These are phyloP conservation scores for Malassezia brasiliensis DNA, from an alignment of 1,284 basidiomycete species.

Conservation along the genomic window DNA sequence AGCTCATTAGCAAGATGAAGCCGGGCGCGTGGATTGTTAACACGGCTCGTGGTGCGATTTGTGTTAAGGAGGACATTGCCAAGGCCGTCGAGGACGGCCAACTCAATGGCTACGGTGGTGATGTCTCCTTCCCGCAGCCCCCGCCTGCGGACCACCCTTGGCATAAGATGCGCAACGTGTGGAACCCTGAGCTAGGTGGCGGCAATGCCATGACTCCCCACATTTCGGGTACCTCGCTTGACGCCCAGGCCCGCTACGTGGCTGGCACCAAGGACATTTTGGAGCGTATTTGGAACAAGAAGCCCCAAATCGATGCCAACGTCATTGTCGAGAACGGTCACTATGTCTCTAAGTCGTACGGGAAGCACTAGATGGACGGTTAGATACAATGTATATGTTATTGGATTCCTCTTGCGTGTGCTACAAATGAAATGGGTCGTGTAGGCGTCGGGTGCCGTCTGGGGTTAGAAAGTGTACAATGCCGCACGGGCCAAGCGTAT, in stretches of 20 bases:
- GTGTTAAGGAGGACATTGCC: conserved; percentile 69
- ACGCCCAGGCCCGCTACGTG: conserved; percentile 82
- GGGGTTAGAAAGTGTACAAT: background rate
- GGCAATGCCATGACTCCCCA: conserved; percentile 53
- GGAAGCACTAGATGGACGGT: conserved; percentile 19
- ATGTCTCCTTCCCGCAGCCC: conserved; percentile 48
- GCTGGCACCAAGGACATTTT: conserved; percentile 69
- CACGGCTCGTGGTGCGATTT: conserved; percentile 88
- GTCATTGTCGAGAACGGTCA: conserved; percentile 56
- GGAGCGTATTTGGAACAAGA: conserved; percentile 62
- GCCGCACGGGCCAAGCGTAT: background rate
- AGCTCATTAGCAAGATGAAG: conserved; percentile 81
- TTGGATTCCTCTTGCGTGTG: no score
- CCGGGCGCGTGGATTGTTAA: conserved; percentile 76
- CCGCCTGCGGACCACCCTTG: conserved; percentile 72
- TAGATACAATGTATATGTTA: no score
- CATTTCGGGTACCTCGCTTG: conserved; percentile 61
- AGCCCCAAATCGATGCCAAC: conserved; percentile 60
- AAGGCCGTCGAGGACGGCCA: conserved; percentile 70
- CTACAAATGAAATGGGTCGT: no score
- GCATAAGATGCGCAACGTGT: conserved; percentile 60
- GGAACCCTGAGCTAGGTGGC: conserved; percentile 60
- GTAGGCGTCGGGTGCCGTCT: no score
- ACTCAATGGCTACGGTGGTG: conserved; percentile 56
- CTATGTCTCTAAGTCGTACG: conserved; percentile 47